Percentiles rank a stretch among this genome's conserved stretches.
phyloP scores from a whole-genome alignment of 345 rosid genomes.

The Cardamine chenopodiifolia region DNA sequence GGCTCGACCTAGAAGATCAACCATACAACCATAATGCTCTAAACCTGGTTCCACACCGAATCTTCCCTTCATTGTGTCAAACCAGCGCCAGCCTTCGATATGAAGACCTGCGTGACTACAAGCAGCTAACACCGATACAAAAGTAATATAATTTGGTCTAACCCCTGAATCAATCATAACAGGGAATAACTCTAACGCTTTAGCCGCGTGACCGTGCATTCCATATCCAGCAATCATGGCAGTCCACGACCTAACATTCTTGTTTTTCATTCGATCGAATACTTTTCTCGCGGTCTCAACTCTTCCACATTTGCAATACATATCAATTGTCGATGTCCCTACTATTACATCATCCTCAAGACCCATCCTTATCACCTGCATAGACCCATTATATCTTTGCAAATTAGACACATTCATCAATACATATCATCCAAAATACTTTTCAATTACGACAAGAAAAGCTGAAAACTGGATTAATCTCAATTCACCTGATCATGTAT shows the following conservation, averaged over 20 bases:
- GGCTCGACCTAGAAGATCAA: slow-evolving; percentile 87
- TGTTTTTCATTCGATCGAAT: slow-evolving; percentile 64
- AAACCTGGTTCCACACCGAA: slow-evolving; percentile 71
- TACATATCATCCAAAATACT: neutral
- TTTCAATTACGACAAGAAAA: neutral
- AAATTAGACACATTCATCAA: no score
- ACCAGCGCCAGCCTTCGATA: slow-evolving; percentile 82
- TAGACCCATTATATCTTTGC: neutral
- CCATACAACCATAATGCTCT: slow-evolving; percentile 91
- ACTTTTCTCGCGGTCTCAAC: slow-evolving; percentile 66
- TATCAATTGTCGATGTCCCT: slow-evolving; percentile 75
- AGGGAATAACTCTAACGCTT: slow-evolving; percentile 72
- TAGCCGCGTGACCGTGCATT: slow-evolving; percentile 75
- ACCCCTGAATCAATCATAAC: slow-evolving; percentile 63
- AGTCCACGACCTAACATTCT: slow-evolving; percentile 86
- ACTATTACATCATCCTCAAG: slow-evolving; percentile 62
- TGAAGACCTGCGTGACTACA: slow-evolving; percentile 84
- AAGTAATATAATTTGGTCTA: slow-evolving; percentile 79
- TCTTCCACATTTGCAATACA: slow-evolving; percentile 90
- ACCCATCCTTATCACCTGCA: slow-evolving; percentile 77
- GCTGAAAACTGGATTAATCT: neutral
- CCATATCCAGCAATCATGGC: slow-evolving; percentile 89
- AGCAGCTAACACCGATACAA: slow-evolving; percentile 76
- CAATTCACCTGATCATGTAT: slow-evolving; percentile 72
- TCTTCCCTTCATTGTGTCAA: slow-evolving; percentile 58